These are phyloP conservation scores for Ambrosia trifida DNA, from an alignment of 129 eudicot genomes.

Conservation along the genomic window DNA sequence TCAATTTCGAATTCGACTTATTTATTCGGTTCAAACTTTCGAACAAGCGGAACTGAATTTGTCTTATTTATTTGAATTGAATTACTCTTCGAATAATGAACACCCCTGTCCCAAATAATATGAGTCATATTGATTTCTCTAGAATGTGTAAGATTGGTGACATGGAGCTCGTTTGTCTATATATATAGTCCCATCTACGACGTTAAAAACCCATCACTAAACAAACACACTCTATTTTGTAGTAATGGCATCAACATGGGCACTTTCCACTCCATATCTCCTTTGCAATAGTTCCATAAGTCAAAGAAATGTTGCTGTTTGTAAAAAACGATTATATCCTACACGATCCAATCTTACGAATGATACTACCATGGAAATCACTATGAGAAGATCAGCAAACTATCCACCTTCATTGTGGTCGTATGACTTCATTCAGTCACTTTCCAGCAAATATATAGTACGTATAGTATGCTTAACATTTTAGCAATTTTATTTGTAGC, in stretches of 20 bases:
- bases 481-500: background rate
- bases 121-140: background rate
- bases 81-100: too few relatives aligned
- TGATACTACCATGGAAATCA: slow-evolving; percentile 2
- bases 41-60: too few relatives aligned
- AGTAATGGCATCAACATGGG: slow-evolving; percentile 18
- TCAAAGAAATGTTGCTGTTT: background rate
- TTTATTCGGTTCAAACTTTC: too few relatives aligned
- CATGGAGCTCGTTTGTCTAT: background rate
- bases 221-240: background rate
- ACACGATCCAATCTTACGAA: background rate
- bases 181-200: background rate
- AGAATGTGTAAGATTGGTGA: background rate
- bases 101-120: background rate
- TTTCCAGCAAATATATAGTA: slow-evolving; percentile 20
- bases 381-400: slow-evolving; percentile 33
- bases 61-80: too few relatives aligned
- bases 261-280: slow-evolving; percentile 4
- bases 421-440: slow-evolving; percentile 32
- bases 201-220: background rate
- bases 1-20: too few relatives aligned
- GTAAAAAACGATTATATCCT: slow-evolving; percentile 1
- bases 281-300: background rate
- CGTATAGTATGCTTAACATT: background rate
- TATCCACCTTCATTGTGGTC: slow-evolving; percentile 35